These are phyloP conservation scores for Asterella californica DNA, from an alignment of 225 moss, liverwort and hornwort genomes.

Conservation along the genomic window DNA sequence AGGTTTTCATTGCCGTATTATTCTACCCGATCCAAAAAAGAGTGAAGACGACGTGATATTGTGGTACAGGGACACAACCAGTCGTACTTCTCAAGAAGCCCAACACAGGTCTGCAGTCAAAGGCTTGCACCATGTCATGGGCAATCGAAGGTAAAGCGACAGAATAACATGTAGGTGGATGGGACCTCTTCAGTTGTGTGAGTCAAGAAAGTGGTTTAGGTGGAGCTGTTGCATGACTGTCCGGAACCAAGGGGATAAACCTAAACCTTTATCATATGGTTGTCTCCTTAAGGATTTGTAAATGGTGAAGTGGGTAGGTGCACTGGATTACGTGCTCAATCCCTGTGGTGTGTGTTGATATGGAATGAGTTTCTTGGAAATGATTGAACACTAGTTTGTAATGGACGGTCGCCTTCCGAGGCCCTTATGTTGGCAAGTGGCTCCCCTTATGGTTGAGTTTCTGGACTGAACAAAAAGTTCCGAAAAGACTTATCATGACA, in stretches of 20 bases:
- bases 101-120: constrained; percentile 73
- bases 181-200: no score
- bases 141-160: constrained; percentile 61
- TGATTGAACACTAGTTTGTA: no score
- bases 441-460: not conserved
- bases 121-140: constrained; percentile 67
- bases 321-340: not conserved
- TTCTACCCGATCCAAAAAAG: constrained; percentile 71
- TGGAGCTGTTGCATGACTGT: not conserved
- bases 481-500: not conserved
- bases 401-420: no score
- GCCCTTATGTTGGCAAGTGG: not conserved
- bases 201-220: not conserved
- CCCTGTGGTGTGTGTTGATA: not conserved
- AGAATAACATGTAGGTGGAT: no score
- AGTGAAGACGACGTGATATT: constrained; percentile 71
- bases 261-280: not conserved
- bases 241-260: not conserved
- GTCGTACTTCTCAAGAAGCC: constrained; percentile 70
- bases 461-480: not conserved
- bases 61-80: constrained; percentile 62
- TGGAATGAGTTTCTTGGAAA: not conserved
- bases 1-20: constrained; percentile 66
- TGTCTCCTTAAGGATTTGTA: not conserved
- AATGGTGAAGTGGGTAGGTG: not conserved